Conservation (phyloP, 192 early-diverging fungal species). For the Podila clonocystis region DNA sequence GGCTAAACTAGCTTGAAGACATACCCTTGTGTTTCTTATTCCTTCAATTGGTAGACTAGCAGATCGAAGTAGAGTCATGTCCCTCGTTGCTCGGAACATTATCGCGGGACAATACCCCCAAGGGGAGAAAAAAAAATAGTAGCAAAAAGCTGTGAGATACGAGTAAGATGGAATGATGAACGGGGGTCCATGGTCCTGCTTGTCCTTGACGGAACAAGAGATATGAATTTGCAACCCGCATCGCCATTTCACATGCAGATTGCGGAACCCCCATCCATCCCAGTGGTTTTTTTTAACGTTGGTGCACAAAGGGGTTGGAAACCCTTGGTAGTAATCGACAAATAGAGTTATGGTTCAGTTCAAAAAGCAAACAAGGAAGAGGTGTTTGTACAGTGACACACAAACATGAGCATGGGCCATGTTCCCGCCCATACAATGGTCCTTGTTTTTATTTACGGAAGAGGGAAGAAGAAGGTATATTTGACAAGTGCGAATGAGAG, state of each 20-base stretch:
- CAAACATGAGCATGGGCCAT: too few relatives aligned
- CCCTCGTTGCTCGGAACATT: neutral
- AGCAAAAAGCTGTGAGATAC: neutral
- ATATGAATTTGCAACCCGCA: neutral
- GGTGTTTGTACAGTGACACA: too few relatives aligned
- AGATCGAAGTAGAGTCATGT: neutral
- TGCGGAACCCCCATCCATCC: neutral
- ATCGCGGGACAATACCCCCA: neutral
- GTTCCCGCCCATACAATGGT: too few relatives aligned
- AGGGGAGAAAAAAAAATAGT: neutral
- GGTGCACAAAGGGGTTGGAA: neutral
- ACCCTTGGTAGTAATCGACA: too few relatives aligned
- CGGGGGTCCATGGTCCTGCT: neutral
- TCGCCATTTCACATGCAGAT: slow-evolving; percentile 4
- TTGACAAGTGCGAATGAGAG: neutral
- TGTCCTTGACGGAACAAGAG: neutral
- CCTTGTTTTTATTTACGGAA: too few relatives aligned
- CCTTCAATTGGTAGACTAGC: too few relatives aligned
- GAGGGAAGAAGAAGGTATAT: neutral
- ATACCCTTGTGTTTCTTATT: too few relatives aligned
- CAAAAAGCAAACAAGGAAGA: too few relatives aligned
- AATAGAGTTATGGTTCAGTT: too few relatives aligned
- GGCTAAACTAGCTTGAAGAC: too few relatives aligned
- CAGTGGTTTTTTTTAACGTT: neutral
- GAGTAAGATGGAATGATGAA: neutral